A percentile compares a stretch with the other conserved stretches of the same genome.
These are phyloP conservation scores for Phytopythium mirpurense DNA, from an alignment of 352 stramenopile genomes.

Conservation along the genomic window DNA sequence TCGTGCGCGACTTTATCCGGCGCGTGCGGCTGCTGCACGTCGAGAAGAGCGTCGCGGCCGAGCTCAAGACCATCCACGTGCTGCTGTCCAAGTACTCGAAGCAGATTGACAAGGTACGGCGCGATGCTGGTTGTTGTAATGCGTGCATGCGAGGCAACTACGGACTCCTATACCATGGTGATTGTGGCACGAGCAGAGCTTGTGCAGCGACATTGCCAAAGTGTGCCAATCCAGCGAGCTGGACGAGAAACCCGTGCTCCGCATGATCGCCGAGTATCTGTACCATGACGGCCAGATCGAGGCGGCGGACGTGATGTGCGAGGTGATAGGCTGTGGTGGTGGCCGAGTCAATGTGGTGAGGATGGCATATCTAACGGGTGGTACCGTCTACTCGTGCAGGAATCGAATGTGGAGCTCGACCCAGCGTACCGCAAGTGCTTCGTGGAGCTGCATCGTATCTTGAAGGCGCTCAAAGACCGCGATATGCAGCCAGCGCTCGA, in stretches of 20 bases:
- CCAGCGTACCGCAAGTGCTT: slow-evolving; percentile 57
- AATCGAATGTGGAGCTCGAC: slow-evolving; percentile 42
- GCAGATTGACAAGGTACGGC: slow-evolving; percentile 70
- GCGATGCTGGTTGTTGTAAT: background rate
- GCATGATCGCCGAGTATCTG: slow-evolving; percentile 68
- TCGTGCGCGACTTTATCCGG: slow-evolving; percentile 62
- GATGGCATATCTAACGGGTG: too few species aligned
- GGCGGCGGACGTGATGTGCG: slow-evolving; percentile 62
- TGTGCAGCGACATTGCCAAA: slow-evolving; percentile 62
- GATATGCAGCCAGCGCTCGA: slow-evolving; percentile 61
- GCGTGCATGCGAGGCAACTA: background rate
- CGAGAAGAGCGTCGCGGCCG: slow-evolving; percentile 61
- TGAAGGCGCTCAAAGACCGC: slow-evolving; percentile 55
- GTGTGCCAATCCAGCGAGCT: slow-evolving; percentile 55
- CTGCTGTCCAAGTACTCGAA: slow-evolving; percentile 75
- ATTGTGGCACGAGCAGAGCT: slow-evolving; percentile 23
- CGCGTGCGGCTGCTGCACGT: slow-evolving; percentile 61
- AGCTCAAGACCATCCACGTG: slow-evolving; percentile 66
- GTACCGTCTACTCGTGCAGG: too few species aligned
- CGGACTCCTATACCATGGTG: background rate
- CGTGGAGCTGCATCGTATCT: slow-evolving; percentile 58
- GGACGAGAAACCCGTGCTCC: slow-evolving; percentile 58
- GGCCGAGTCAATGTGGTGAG: background rate
- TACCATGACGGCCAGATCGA: slow-evolving; percentile 79
- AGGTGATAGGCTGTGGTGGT: slow-evolving; percentile 16